Base-by-base conservation (phyloP, 1,284 basidiomycete genomes). In the Ceratorhiza oryzae-sativae region DNA sequence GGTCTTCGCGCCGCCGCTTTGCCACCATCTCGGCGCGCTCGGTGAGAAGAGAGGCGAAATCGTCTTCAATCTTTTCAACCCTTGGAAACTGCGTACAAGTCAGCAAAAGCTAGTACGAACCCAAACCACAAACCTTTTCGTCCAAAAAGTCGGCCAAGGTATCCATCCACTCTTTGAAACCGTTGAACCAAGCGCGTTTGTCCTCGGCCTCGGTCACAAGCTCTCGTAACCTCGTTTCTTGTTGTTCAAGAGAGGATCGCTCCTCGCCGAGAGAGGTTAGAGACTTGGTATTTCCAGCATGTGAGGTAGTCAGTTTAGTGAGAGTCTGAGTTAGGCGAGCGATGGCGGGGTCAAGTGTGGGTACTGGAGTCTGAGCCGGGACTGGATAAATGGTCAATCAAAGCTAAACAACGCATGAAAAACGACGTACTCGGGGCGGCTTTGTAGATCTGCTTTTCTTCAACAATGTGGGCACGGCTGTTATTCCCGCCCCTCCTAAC, bases 121-220 rank as follows among this genome's bases (percentile, higher is more conserved):
- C 13, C 27, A 25, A 30, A 6, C 10, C 3, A 73, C 81, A 42
- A 51, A 94, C 94, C 88, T 98, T 98, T 79, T 95, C 93, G 77
- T 97, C 95, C 42, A 98, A 82, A 79, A 98, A 97, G 3, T 85
- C 86, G 1, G 93, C 95, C 3, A 97, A 86, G 76, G 88, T 88
- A 79, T 98, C 95, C 0, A 96, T 84, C 90, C 93, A 96, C 48
- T 91, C 90, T 73, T 86, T 85, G 81, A 98, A 94, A 67, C 89
- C 88, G 15, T 84, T 84, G 76, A 97, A 95, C 94, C 94, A 98
- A 51, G 90, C 89, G 56, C 91, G 84, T 80, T 97, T 97, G 56
- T 83, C 85, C 78, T 95, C 95, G 0, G 93, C 90, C 72, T 85
- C 84, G 53, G 85, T 86, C 2, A 97, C 90, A 84, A 96, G 90